Evolutionary conservation across 371 early-diverging fungal genomes (phyloP).

Genomic region (Furculomyces boomerangus): DNA sequence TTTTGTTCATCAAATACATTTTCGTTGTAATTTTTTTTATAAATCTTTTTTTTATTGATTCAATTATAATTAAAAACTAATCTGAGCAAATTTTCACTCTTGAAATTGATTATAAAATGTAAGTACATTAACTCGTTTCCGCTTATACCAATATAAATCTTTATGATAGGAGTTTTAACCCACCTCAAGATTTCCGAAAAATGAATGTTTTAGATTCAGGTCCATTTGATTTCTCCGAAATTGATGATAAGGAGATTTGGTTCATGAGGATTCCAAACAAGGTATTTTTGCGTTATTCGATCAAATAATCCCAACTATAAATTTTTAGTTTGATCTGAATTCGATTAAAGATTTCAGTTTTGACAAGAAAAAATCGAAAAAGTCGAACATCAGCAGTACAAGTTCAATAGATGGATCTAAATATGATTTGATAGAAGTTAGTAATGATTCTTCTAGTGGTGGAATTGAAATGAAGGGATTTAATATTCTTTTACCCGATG

Average conservation of each 20-base stretch:
- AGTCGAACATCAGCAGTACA: background rate
- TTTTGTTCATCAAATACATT: no score
- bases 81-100: no score
- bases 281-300: background rate
- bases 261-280: background rate
- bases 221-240: background rate
- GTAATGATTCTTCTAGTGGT: background rate
- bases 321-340: background rate
- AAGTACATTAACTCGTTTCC: no score
- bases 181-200: background rate
- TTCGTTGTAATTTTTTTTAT: no score
- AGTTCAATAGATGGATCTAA: background rate
- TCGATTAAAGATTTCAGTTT: background rate
- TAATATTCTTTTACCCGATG: background rate
- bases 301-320: background rate
- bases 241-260: background rate
- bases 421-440: background rate
- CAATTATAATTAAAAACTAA: no score
- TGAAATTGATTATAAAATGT: no score
- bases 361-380: background rate
- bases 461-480: background rate
- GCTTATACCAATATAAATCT: no score
- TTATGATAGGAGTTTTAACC: no score
- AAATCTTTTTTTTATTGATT: no score
- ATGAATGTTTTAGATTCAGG: background rate